Evolutionary conservation across 805 yeast genomes (phyloP).

Genomic region (Lachancea thermotolerans): DNA sequence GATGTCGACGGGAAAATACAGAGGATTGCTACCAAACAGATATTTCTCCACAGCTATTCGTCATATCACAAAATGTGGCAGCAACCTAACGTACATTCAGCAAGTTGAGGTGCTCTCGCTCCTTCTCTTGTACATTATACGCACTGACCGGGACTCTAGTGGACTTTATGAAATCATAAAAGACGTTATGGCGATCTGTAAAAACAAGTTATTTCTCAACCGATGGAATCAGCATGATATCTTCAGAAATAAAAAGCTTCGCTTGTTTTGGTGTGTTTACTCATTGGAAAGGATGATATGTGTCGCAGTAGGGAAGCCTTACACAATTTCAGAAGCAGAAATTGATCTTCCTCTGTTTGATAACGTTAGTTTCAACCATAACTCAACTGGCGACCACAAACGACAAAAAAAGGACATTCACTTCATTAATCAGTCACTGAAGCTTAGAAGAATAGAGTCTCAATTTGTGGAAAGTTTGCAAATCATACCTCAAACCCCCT

Average conservation of each 20-base stretch:
- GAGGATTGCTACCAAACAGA: conserved; percentile 47
- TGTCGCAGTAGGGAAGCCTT: conserved; percentile 55
- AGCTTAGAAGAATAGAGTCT: conserved; percentile 53
- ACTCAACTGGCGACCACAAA: conserved; percentile 11
- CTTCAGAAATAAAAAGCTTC: conserved; percentile 36
- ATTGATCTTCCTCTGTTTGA: conserved; percentile 48
- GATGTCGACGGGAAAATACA: conserved; percentile 50
- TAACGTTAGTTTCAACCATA: conserved; percentile 32
- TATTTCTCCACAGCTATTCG: conserved; percentile 56
- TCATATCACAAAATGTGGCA: conserved; percentile 42
- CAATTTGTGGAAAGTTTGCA: conserved; percentile 48
- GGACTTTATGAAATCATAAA: conserved; percentile 46
- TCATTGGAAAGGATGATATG: conserved; percentile 56
- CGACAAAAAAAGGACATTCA: conserved; percentile 35
- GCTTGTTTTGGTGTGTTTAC: conserved; percentile 61
- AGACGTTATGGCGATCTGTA: conserved; percentile 45
- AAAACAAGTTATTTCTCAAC: conserved; percentile 24
- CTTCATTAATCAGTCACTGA: conserved; percentile 52
- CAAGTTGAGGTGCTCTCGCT: conserved; percentile 48
- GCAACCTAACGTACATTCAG: conserved; percentile 36
- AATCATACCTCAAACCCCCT: conserved; percentile 27
- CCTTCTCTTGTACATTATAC: conserved; percentile 47
- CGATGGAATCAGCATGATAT: conserved; percentile 22
- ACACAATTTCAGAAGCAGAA: conserved; percentile 44
- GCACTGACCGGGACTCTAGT: conserved; percentile 56